Conservation (phyloP, 805 yeast genomes). For the Zygotorulaspora sp. region DNA sequence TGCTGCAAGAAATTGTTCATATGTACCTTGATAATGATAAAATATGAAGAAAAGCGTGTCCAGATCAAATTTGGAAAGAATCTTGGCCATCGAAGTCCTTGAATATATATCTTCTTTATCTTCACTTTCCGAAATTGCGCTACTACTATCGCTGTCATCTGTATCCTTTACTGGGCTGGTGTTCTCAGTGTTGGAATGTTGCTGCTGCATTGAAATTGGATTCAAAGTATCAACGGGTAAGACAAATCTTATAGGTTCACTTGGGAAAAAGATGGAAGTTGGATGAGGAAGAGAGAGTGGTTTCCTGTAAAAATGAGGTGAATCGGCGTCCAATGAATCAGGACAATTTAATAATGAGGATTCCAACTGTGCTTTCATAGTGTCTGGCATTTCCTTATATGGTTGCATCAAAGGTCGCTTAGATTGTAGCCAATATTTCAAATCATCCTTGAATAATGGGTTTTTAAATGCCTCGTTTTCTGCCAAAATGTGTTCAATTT, state of each 20-base stretch:
- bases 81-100: slow-evolving; percentile 47
- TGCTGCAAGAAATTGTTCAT: slow-evolving; percentile 73
- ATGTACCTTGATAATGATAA: slow-evolving; percentile 71
- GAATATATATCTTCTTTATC: slow-evolving; percentile 31
- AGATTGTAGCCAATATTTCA: slow-evolving; percentile 29
- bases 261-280: slow-evolving; percentile 85
- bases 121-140: slow-evolving; percentile 8
- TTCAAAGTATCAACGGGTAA: slow-evolving; percentile 20
- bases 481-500: slow-evolving; percentile 24
- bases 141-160: slow-evolving; percentile 3
- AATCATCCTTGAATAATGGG: slow-evolving; percentile 30
- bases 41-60: slow-evolving; percentile 91
- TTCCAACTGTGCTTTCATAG: slow-evolving; percentile 46
- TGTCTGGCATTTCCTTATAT: slow-evolving; percentile 27
- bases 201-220: slow-evolving; percentile 8
- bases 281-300: slow-evolving; percentile 82
- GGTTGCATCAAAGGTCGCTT: slow-evolving; percentile 32
- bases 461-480: slow-evolving; percentile 28
- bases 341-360: slow-evolving; percentile 85
- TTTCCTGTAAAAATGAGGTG: slow-evolving; percentile 53
- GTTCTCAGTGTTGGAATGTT: slow-evolving; percentile 21
- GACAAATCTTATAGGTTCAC: slow-evolving; percentile 34
- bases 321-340: slow-evolving; percentile 89
- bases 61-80: slow-evolving; percentile 67
- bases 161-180: slow-evolving; percentile 7